Base-by-base conservation (phyloP, 2,329 filamentous ascomycete genomes). In the Harringtonia aguacate region DNA sequence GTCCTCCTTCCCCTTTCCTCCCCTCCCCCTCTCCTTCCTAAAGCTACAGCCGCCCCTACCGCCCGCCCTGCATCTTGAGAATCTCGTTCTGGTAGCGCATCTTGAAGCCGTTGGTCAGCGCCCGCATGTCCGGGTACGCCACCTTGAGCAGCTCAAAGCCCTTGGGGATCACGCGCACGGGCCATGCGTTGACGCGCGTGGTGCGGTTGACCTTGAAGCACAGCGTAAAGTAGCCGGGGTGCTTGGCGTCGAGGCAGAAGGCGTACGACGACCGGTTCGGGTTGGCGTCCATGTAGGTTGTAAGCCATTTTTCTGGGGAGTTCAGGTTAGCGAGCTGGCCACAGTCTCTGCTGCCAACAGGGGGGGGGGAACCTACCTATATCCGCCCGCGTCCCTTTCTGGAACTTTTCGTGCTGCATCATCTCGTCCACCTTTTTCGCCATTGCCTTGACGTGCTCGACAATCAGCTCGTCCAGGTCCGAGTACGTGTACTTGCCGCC, bases 401-500 rank as follows among this genome's bases (percentile, higher is more conserved):
- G 87, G 70, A 85, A 98, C 64, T 95, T 95, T 60, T 97, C 90
- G 61, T 95, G 83, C 52, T 83, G 78, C 73, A 87, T 92, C 70
- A 98, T 81, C 69, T 98, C 90, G 52, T 94, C 87, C 41, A 97
- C 90, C 72, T 98, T 98, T 64, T 84, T 86, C 17, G 88, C 85
- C 92, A 97, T 98, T 42, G 89, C 86, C 68, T 95, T 92, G 59
- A 98, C 86, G 60, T 98, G 92, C 57, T 92, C 85, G 58, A 94
- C 89, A 53, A 98, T 97, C 67, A 98, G 65, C 62, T 98, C 92
- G 65, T 98, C 92, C 48, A 98, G 71, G 81, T 98, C 92, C 48
- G 80, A 87, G 68, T 98, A 98, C 8, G 79, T 90, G 64, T 88
- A 89, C 61, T 89, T 90, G 54, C 86, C 85, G 29, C 81, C 84